A percentile compares a stretch with the other conserved stretches of the same genome.
Conservation (phyloP, 2,329 filamentous ascomycete species). For the Coniochaeta hoffmannii region DNA sequence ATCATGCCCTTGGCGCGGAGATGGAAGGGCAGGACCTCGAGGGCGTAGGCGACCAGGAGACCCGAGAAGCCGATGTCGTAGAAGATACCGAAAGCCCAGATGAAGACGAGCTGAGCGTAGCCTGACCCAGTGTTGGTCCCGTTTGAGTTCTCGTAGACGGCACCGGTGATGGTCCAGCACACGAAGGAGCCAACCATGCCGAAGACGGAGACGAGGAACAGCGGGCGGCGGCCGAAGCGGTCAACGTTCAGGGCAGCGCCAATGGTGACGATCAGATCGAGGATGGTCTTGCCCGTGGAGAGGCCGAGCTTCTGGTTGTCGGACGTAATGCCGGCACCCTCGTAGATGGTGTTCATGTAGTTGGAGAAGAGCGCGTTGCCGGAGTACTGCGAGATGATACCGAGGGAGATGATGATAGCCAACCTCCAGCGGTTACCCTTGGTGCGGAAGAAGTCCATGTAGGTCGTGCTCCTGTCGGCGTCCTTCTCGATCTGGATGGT, state of each 20-base stretch:
- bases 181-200: slow-evolving; percentile 37
- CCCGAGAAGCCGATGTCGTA: slow-evolving; percentile 55
- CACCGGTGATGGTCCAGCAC: slow-evolving; percentile 45
- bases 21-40: slow-evolving; percentile 52
- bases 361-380: slow-evolving; percentile 62
- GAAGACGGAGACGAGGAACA: slow-evolving; percentile 44
- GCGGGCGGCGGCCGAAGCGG: slow-evolving; percentile 41
- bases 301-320: slow-evolving; percentile 49
- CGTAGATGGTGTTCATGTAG: slow-evolving; percentile 57
- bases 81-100: slow-evolving; percentile 52
- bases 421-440: slow-evolving; percentile 58
- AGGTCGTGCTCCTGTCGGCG: slow-evolving; percentile 39
- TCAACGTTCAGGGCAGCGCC: slow-evolving; percentile 42
- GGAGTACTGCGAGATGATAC: slow-evolving; percentile 60
- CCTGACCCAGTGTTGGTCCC: slow-evolving; percentile 36
- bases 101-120: slow-evolving; percentile 47
- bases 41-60: slow-evolving; percentile 48
- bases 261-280: slow-evolving; percentile 51
- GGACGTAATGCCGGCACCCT: slow-evolving; percentile 50
- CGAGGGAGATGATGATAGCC: slow-evolving; percentile 53
- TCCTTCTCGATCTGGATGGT: slow-evolving; percentile 52
- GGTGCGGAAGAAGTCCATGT: slow-evolving; percentile 54
- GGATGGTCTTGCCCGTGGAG: slow-evolving; percentile 49
- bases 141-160: slow-evolving; percentile 39
- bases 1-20: slow-evolving; percentile 53